phyloP scores from a whole-genome alignment of 2,329 filamentous ascomycete genomes.

The Epichloe festucae region DNA sequence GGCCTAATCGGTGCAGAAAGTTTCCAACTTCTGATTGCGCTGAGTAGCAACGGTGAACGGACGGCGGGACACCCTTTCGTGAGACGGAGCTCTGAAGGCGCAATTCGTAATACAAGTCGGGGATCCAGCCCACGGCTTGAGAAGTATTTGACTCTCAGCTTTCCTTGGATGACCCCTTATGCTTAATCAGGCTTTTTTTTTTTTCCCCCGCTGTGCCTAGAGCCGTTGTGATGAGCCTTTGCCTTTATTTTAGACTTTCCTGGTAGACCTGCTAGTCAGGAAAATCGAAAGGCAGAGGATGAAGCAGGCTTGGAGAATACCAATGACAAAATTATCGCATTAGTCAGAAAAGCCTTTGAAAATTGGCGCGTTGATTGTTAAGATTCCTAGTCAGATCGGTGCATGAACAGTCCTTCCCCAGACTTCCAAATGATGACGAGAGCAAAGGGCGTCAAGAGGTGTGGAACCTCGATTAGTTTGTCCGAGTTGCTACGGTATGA shows the following conservation, averaged over 20 bases:
- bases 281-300: background rate
- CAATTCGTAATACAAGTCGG: background rate
- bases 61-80: slow-evolving; percentile 1
- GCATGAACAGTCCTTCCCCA: background rate
- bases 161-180: background rate
- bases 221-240: background rate
- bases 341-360: background rate
- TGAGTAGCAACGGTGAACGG: background rate
- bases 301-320: background rate
- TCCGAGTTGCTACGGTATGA: background rate
- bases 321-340: background rate
- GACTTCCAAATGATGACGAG: background rate
- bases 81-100: slow-evolving; percentile 6
- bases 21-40: background rate
- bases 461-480: background rate
- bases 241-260: background rate
- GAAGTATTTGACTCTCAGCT: background rate
- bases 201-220: background rate
- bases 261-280: slow-evolving; percentile 1
- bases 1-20: background rate
- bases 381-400: background rate
- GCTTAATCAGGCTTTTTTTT: background rate
- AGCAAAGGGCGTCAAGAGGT: background rate
- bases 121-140: slow-evolving; percentile 6
- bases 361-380: background rate